These are phyloP conservation scores for Dalechampia spathulata DNA, from an alignment of 441 rosid genomes.

Conservation along the genomic window DNA sequence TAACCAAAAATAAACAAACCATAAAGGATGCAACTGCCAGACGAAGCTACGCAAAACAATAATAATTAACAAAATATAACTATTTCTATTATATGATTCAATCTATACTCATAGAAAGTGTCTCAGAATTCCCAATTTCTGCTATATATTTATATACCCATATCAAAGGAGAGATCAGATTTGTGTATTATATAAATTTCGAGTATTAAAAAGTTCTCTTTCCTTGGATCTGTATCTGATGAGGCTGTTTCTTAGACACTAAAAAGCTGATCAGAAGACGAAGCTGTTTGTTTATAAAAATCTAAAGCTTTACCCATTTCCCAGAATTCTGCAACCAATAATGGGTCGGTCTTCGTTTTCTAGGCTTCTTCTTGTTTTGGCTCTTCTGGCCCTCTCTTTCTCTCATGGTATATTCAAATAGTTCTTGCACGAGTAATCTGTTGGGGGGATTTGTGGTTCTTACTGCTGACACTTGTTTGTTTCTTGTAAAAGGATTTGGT, in stretches of 20 bases:
- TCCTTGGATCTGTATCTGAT: conserved; percentile 36
- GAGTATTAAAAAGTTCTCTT: conserved; percentile 8
- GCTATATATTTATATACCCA: too few species aligned
- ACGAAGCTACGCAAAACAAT: too few species aligned
- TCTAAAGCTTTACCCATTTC: conserved; percentile 23
- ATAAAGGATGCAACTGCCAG: too few species aligned
- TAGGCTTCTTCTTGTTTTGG: conserved; percentile 25
- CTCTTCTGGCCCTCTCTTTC: conserved; percentile 28
- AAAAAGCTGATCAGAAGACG: too few species aligned
- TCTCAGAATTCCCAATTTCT: too few species aligned
- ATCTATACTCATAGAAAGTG: too few species aligned
- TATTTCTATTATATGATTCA: too few species aligned
- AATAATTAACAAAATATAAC: too few species aligned
- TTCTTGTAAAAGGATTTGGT: conserved; percentile 28
- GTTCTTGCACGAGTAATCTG: too few species aligned
- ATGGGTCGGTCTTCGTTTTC: conserved; percentile 38
- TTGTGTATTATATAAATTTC: too few species aligned
- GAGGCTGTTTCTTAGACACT: conserved; percentile 20
- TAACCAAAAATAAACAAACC: too few species aligned
- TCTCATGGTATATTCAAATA: conserved; percentile 29
- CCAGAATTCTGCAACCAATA: conserved; percentile 16
- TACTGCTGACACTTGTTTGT: not conserved
- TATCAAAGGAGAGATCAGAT: too few species aligned
- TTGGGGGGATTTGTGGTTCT: not conserved
- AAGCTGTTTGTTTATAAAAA: conserved; percentile 1